Conservation (phyloP, 768 basidiomycete genomes). For the Thelephora ganbajun region DNA sequence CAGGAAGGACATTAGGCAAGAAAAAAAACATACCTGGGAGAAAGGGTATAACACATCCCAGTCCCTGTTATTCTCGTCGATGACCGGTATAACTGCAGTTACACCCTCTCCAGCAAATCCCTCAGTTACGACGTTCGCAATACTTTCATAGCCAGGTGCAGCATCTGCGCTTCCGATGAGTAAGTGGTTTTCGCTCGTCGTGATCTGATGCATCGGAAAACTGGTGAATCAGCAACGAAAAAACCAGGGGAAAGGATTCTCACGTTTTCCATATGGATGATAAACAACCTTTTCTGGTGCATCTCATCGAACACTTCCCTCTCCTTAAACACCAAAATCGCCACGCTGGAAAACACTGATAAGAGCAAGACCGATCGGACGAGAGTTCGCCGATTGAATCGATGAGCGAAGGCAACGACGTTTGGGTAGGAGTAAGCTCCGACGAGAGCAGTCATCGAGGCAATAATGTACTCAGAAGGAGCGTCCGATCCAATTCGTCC, state of each 20-base stretch:
- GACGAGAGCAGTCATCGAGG: slow-evolving; percentile 50
- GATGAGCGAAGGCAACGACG: slow-evolving; percentile 56
- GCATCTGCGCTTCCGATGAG: slow-evolving; percentile 77
- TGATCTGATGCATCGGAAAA: slow-evolving; percentile 32
- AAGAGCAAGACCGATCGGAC: slow-evolving; percentile 28
- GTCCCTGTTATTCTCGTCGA: slow-evolving; percentile 71
- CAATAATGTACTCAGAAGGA: slow-evolving; percentile 83
- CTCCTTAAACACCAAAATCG: slow-evolving; percentile 48
- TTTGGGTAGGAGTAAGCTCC: slow-evolving; percentile 48
- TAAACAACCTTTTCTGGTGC: slow-evolving; percentile 82
- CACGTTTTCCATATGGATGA: slow-evolving; percentile 80
- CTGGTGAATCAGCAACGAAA: slow-evolving; percentile 1
- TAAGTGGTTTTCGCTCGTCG: slow-evolving; percentile 54
- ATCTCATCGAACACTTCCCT: slow-evolving; percentile 59
- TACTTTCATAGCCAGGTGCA: slow-evolving; percentile 54
- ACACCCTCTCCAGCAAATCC: slow-evolving; percentile 37
- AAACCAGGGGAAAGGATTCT: background rate
- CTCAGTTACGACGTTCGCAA: slow-evolving; percentile 47
- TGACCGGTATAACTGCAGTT: slow-evolving; percentile 31
- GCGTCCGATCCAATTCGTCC: slow-evolving; percentile 74
- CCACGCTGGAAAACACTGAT: slow-evolving; percentile 28
- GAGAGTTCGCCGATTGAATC: slow-evolving; percentile 36
- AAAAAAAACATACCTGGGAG: slow-evolving; percentile 36
- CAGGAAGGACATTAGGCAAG: slow-evolving; percentile 3
- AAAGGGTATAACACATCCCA: slow-evolving; percentile 85